These are phyloP conservation scores for Claviceps sorghi DNA, from an alignment of 2,329 filamentous ascomycete species.

Conservation along the genomic window DNA sequence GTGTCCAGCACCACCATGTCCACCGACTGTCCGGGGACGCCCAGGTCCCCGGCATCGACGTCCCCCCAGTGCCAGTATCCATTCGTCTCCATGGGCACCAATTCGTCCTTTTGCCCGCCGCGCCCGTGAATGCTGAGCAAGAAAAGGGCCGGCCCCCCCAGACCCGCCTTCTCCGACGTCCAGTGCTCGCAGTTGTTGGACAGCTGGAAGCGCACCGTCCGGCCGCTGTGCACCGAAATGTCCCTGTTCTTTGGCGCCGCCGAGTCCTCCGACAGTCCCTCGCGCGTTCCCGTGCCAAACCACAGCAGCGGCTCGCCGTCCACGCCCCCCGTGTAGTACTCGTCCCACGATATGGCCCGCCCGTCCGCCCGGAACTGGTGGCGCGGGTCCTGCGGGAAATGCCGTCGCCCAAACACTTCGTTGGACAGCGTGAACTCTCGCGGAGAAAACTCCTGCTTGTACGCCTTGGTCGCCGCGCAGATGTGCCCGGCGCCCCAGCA, in stretches of 20 bases:
- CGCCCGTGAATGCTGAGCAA: constrained; percentile 51
- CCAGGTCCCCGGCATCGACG: constrained; percentile 50
- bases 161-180: constrained; percentile 54
- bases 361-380: constrained; percentile 68
- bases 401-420: constrained; percentile 64
- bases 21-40: constrained; percentile 53
- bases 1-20: constrained; percentile 45
- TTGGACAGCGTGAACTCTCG: constrained; percentile 48
- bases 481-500: constrained; percentile 86
- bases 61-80: constrained; percentile 74
- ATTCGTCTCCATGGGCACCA: constrained; percentile 60
- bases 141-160: constrained; percentile 52
- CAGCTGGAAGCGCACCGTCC: constrained; percentile 63
- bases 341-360: constrained; percentile 56
- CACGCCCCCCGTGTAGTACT: constrained; percentile 56
- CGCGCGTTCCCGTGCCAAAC: constrained; percentile 28
- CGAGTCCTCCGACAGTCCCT: constrained; percentile 40
- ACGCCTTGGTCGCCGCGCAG: constrained; percentile 34
- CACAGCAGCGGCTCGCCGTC: constrained; percentile 33
- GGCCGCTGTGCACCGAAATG: constrained; percentile 43
- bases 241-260: constrained; percentile 39
- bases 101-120: constrained; percentile 53
- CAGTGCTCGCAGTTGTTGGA: constrained; percentile 70
- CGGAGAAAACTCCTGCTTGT: constrained; percentile 54
- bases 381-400: constrained; percentile 56